These are phyloP conservation scores for Cercospora brassicicola DNA, from an alignment of 2,329 filamentous ascomycete species.

Conservation along the genomic window DNA sequence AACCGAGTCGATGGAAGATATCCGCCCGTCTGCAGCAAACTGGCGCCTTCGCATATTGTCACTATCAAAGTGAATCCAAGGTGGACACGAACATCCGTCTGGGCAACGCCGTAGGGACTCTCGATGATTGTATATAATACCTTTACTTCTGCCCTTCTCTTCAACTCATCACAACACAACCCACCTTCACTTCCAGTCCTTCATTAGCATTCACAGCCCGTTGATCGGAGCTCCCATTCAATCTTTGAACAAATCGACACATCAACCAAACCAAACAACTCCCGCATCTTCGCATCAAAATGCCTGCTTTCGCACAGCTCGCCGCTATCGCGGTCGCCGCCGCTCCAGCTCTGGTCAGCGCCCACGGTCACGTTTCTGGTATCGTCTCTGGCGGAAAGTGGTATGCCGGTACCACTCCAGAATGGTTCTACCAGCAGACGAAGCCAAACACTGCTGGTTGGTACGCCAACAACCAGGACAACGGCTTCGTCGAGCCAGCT, in stretches of 20 bases:
- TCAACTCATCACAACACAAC: constrained; percentile 4
- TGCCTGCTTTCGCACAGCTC: constrained; percentile 24
- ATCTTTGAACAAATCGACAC: constrained; percentile 10
- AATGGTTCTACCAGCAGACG: constrained; percentile 55
- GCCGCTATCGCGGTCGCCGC: constrained; percentile 21
- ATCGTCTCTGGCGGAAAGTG: constrained; percentile 51
- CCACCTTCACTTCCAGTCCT: constrained; percentile 19
- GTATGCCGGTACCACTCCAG: constrained; percentile 46
- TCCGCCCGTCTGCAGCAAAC: constrained; percentile 12
- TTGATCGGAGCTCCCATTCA: constrained; percentile 22
- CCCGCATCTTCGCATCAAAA: constrained; percentile 4
- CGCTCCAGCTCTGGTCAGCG: constrained; percentile 40
- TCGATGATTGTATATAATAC: constrained; percentile 17
- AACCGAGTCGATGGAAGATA: constrained; percentile 18
- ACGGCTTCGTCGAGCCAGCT: constrained; percentile 35
- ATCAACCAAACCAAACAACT: constrained; percentile 2
- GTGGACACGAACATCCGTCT: neutral
- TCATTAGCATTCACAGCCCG: constrained; percentile 17
- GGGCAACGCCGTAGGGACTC: neutral
- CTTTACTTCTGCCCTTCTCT: neutral
- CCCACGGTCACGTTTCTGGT: constrained; percentile 48
- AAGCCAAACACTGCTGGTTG: constrained; percentile 53
- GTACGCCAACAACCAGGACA: constrained; percentile 43
- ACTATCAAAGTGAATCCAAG: constrained; percentile 23
- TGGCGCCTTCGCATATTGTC: constrained; percentile 19